Conservation (phyloP, 345 rosid genomes). For the Eutrema heterophyllum region DNA sequence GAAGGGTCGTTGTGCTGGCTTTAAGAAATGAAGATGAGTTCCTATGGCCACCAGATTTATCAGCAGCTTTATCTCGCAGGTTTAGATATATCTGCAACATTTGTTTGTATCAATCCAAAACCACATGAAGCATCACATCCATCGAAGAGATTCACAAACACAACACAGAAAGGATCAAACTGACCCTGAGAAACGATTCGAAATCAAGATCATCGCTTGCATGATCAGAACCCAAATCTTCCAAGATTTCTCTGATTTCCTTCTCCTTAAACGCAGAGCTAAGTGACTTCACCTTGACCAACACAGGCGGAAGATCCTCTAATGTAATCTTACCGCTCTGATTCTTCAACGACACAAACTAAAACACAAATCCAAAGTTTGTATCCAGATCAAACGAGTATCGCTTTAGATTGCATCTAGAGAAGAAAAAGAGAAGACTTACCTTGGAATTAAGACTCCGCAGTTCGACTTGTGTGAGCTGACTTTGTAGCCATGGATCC, state of each 20-base stretch:
- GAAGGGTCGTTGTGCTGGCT: slow-evolving; percentile 66
- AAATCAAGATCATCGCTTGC: slow-evolving; percentile 56
- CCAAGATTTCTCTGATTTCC: slow-evolving; percentile 51
- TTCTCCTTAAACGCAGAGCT: slow-evolving; percentile 60
- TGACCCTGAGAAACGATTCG: slow-evolving; percentile 77
- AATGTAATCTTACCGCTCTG: slow-evolving; percentile 55
- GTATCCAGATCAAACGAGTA: not conserved
- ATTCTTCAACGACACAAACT: slow-evolving; percentile 62
- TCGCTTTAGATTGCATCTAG: not conserved
- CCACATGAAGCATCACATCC: slow-evolving; percentile 1
- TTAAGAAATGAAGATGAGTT: slow-evolving; percentile 66
- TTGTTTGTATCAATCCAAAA: slow-evolving; percentile 14
- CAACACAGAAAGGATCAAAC: not conserved
- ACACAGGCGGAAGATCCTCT: slow-evolving; percentile 56
- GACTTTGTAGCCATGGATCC: slow-evolving; percentile 85
- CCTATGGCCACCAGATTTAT: slow-evolving; percentile 58
- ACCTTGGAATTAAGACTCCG: slow-evolving; percentile 81
- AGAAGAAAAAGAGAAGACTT: not conserved
- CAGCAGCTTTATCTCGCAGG: slow-evolving; percentile 60
- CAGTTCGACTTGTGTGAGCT: slow-evolving; percentile 91
- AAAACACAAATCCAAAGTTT: slow-evolving; percentile 1
- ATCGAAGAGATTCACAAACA: slow-evolving; percentile 1
- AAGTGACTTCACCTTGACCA: slow-evolving; percentile 72
- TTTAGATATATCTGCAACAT: slow-evolving; percentile 50
- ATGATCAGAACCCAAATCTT: slow-evolving; percentile 39